Evolutionary conservation across 192 early-diverging fungal genomes (phyloP), one percentile per base, ranked within the genome.

Genomic region (Backusella mclennaniae): DNA sequence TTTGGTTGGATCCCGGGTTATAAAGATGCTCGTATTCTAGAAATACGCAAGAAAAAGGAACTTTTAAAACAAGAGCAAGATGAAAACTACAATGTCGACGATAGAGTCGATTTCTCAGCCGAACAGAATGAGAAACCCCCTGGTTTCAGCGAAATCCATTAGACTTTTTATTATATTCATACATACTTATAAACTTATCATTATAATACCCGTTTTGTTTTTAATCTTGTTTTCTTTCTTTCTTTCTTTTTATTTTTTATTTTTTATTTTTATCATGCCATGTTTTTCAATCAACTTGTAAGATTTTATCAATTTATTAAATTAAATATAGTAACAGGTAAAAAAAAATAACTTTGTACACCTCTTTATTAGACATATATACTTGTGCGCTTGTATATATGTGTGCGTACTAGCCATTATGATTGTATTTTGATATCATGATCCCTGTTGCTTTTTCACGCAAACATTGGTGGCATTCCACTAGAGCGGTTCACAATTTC

Each of bases 1-100:
- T 73, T 77, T 23, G 80, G 80, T 15, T 81, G 80, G 80, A 73
- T 81, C 2, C 75, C 75, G 36, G 66, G 71, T 14, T 81, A 81
- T 19, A 35, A 74, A 66, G 80, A 81, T 66, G 76, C 77, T 23
- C 33, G 29, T 21, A 78, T 78, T 52, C 9, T 77, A 38, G n/a
- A 69, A 21, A 14, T 1, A 21, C 36, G 36, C 21, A 41, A 36
- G 35, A 41, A 23, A 41, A 69, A 69, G 21, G 8, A 69, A 11
- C 35, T 38, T 39, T n/a, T 21, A 36, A 69, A 39, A 19, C 23
- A 63, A 63, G 12, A 14, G 26, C 6, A 63, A 29, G 23, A 14
- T 26, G 56, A 63, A 63, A 11, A 29, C 11, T 29, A 29, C 21
- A 29, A 29, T 26, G 23, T 63, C 23, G 26, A 63, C 56, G n/a